Evolutionary conservation across 176 grass and related monocot species (phyloP).

Genomic region (Triticum timopheevii): DNA sequence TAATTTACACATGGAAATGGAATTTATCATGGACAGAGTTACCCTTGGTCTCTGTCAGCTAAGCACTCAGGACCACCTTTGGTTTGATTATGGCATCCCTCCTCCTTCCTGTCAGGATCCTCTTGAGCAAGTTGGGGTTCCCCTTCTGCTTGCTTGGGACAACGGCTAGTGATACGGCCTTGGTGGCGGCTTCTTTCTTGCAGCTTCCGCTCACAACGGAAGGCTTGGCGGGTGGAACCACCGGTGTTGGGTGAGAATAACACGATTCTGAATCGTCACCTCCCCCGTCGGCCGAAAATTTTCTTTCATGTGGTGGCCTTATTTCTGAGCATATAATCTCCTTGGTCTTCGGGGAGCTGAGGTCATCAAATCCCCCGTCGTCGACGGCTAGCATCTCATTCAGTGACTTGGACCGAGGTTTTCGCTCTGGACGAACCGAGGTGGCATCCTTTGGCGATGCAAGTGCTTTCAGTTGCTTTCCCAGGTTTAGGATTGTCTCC

Average conservation of each 20-base stretch:
- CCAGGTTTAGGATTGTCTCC: constrained; percentile 79
- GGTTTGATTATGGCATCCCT: constrained; percentile 52
- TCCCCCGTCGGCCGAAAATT: background rate
- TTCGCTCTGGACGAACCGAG: constrained; percentile 16
- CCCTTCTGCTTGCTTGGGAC: constrained; percentile 53
- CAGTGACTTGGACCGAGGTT: constrained; percentile 38
- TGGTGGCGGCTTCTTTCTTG: constrained; percentile 35
- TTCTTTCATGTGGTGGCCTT: constrained; percentile 3
- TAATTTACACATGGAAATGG: background rate
- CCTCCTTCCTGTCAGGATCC: constrained; percentile 63
- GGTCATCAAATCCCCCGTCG: constrained; percentile 28
- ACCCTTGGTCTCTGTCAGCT: constrained; percentile 10
- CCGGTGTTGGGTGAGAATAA: constrained; percentile 23
- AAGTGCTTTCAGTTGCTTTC: constrained; percentile 86
- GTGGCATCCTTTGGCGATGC: constrained; percentile 54
- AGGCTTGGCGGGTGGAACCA: background rate
- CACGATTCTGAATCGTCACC: background rate
- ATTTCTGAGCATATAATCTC: constrained; percentile 48
- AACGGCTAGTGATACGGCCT: constrained; percentile 36
- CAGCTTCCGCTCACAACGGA: background rate
- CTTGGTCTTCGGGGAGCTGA: constrained; percentile 47
- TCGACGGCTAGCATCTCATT: constrained; percentile 46
- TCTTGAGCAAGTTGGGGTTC: constrained; percentile 58
- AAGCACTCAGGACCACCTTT: constrained; percentile 33
- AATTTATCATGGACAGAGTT: background rate